Percentiles rank a stretch among this genome's conserved stretches.
phyloP scores from a whole-genome alignment of 2,329 filamentous ascomycete species.

The Exophiala bonariae region DNA sequence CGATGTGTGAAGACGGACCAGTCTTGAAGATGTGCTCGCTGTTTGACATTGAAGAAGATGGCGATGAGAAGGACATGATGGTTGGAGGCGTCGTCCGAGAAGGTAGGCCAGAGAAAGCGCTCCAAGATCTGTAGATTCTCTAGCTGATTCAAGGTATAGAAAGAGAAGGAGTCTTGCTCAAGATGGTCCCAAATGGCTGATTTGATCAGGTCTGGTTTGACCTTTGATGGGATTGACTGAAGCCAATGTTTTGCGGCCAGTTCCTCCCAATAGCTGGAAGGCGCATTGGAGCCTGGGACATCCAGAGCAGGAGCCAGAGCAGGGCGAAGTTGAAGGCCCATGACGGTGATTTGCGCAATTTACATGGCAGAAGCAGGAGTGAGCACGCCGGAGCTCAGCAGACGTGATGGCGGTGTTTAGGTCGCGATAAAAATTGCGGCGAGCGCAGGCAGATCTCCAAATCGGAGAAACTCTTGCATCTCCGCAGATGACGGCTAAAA shows the following conservation, averaged over 20 bases:
- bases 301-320: slow-evolving; percentile 60
- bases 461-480: too few species aligned
- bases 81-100: slow-evolving; percentile 84
- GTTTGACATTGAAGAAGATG: slow-evolving; percentile 83
- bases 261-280: slow-evolving; percentile 54
- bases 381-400: too few species aligned
- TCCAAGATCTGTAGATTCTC: slow-evolving; percentile 91
- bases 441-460: too few species aligned
- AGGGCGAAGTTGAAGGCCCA: slow-evolving; percentile 39
- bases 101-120: slow-evolving; percentile 93
- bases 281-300: slow-evolving; percentile 25
- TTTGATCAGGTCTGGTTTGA: slow-evolving; percentile 82
- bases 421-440: too few species aligned
- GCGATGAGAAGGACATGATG: slow-evolving; percentile 86
- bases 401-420: too few species aligned
- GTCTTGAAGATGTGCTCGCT: slow-evolving; percentile 79
- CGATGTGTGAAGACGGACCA: slow-evolving; percentile 80
- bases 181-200: slow-evolving; percentile 84
- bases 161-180: slow-evolving; percentile 76
- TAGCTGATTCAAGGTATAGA: slow-evolving; percentile 75
- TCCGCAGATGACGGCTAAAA: too few species aligned
- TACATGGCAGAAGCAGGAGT: too few species aligned
- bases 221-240: slow-evolving; percentile 54
- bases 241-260: slow-evolving; percentile 87
- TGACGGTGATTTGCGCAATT: slow-evolving; percentile 2